Percentiles rank a stretch among this genome's conserved stretches.
phyloP scores from a whole-genome alignment of 1,284 basidiomycete species.

The Ustilago hordei region DNA sequence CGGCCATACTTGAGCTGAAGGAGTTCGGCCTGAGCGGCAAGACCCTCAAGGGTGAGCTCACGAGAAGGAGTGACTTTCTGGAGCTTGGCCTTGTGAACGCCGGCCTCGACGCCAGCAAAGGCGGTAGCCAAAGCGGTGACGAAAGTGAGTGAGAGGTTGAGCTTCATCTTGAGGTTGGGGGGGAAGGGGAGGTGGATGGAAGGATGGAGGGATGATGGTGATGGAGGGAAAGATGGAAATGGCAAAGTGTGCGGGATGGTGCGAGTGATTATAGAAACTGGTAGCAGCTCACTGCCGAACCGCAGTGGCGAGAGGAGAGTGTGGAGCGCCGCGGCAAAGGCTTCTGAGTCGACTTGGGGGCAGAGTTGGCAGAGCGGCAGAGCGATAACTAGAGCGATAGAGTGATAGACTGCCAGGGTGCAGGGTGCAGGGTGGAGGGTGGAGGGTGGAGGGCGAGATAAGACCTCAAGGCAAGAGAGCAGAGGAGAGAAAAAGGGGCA shows the following conservation, averaged over 20 bases:
- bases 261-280: slow-evolving; percentile 8
- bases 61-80: slow-evolving; percentile 76
- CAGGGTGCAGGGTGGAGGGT: not conserved
- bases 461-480: not conserved
- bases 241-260: slow-evolving; percentile 61
- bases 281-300: too few species aligned
- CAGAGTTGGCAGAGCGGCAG: too few species aligned
- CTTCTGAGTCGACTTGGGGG: too few species aligned
- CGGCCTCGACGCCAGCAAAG: slow-evolving; percentile 72
- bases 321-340: slow-evolving; percentile 2
- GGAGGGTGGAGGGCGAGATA: slow-evolving; percentile 13
- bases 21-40: slow-evolving; percentile 75
- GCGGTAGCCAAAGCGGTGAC: slow-evolving; percentile 73
- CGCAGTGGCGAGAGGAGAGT: not conserved
- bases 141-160: slow-evolving; percentile 74
- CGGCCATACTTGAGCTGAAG: slow-evolving; percentile 65
- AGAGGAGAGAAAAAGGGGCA: slow-evolving; percentile 5
- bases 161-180: slow-evolving; percentile 55
- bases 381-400: not conserved
- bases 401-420: not conserved
- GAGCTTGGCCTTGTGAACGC: slow-evolving; percentile 67
- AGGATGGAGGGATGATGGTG: slow-evolving; percentile 66
- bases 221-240: slow-evolving; percentile 78
- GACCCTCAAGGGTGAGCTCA: slow-evolving; percentile 78
- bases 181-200: not conserved